A percentile compares a stretch with the other conserved stretches of the same genome.
These are phyloP conservation scores for Fusarium sp. DNA, from an alignment of 2,329 filamentous ascomycete species.

Conservation along the genomic window DNA sequence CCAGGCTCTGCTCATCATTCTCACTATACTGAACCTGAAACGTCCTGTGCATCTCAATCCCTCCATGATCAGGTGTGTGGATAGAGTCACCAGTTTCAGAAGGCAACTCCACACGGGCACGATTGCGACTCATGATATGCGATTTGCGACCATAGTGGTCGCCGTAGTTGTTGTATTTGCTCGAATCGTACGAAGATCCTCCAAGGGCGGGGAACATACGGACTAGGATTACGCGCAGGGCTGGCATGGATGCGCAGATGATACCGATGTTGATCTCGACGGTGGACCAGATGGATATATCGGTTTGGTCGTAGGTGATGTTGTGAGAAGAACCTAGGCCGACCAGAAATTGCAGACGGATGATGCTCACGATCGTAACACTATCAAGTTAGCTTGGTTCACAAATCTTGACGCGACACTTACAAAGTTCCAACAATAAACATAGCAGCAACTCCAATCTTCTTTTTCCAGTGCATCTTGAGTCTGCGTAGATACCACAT, in stretches of 20 bases:
- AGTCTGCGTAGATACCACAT: constrained; percentile 54
- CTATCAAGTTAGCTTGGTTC: constrained; percentile 31
- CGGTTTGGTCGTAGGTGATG: constrained; percentile 49
- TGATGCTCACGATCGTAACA: constrained; percentile 50
- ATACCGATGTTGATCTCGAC: constrained; percentile 55
- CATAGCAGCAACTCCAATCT: constrained; percentile 58
- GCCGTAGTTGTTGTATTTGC: constrained; percentile 43
- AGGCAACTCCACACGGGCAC: constrained; percentile 36
- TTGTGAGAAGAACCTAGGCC: constrained; percentile 47
- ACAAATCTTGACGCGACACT: constrained; percentile 8
- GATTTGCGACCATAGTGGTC: constrained; percentile 41
- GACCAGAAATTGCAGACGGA: constrained; percentile 48
- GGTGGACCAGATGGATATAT: constrained; percentile 51
- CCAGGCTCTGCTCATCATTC: constrained; percentile 41
- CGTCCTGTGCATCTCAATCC: constrained; percentile 43
- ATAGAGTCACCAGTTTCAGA: constrained; percentile 37
- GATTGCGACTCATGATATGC: constrained; percentile 38
- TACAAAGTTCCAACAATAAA: constrained; percentile 59
- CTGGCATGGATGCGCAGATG: constrained; percentile 53
- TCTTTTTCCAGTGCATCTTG: constrained; percentile 56
- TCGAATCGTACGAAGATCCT: constrained; percentile 44
- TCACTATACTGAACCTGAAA: constrained; percentile 46
- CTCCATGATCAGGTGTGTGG: constrained; percentile 37
- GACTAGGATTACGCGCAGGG: constrained; percentile 49
- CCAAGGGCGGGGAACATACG: constrained; percentile 48